Evolutionary conservation across 176 grass and related monocot genomes (phyloP), one percentile per base, ranked within the genome.

Genomic region (Oryza longistaminata): DNA sequence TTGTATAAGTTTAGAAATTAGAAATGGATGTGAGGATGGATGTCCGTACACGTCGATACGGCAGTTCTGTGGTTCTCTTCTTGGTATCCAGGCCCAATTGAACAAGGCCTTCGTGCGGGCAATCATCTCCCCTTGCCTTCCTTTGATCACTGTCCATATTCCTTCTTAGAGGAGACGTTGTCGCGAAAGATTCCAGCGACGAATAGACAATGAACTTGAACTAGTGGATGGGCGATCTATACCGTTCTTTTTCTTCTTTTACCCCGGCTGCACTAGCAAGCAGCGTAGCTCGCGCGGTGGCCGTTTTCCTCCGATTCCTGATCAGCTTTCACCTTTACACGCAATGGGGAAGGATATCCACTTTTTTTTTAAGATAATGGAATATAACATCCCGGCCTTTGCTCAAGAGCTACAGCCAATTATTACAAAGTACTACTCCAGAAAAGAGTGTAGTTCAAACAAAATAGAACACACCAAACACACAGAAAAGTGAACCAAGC

Each of bases 301-400:
- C 55, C 17, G 40, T 88, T 21, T 15, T 16, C 0, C 5, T 83
- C 78, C 35, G 37, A 75, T 21, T 81, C 85, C 34, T 33, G 50
- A 53, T 83, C 80, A 83, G 16, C 33, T 79, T 37, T 86, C 2
- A 0, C 27, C 84, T 80, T 80, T 80, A 52, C 77, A 80, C 68
- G 69, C 43, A 68, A 52, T 45, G 10, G 61, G 8, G 42, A 43
- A 25, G 67, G 27, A 27, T 83, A 16, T 64, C 74, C 73, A 70
- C 65, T n/a, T n/a, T n/a, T n/a, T n/a, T n/a, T n/a, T n/a, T n/a
- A n/a, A n/a, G n/a, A n/a, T n/a, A n/a, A n/a, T n/a, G n/a, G n/a
- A n/a, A n/a, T n/a, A n/a, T n/a, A n/a, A n/a, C n/a, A n/a, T n/a
- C n/a, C n/a, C n/a, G n/a, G n/a, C n/a, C n/a, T n/a, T n/a, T n/a